phyloP scores from a whole-genome alignment of 2,329 filamentous ascomycete genomes.

The Drechslerella stenobrocha region DNA sequence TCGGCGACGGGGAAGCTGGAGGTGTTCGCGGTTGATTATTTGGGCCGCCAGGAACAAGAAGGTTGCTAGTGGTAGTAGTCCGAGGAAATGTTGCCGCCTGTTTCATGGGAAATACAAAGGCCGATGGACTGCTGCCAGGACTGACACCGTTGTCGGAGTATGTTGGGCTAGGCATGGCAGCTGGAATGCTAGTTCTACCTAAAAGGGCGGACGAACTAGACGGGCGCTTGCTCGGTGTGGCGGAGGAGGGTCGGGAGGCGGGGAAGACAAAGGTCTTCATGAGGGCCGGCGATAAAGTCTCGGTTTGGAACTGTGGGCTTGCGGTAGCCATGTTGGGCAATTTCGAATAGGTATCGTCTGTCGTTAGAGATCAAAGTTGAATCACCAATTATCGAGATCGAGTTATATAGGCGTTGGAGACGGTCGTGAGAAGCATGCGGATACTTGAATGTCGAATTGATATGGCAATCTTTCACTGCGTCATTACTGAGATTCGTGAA shows the following conservation, averaged over 20 bases:
- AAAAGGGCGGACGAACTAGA: constrained; percentile 36
- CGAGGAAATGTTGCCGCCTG: constrained; percentile 32
- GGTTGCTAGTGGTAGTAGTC: constrained; percentile 26
- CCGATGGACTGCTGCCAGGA: constrained; percentile 31
- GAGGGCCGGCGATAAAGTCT: constrained; percentile 16
- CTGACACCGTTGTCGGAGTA: constrained; percentile 38
- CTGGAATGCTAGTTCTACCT: constrained; percentile 15
- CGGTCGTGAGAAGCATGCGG: constrained; percentile 41
- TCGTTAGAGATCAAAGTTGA: constrained; percentile 31
- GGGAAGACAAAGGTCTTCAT: constrained; percentile 44
- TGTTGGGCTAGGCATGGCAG: constrained; percentile 42
- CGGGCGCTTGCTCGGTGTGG: constrained; percentile 26
- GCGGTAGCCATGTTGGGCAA: constrained; percentile 40
- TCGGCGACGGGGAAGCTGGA: constrained; percentile 32
- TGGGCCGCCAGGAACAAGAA: constrained; percentile 19
- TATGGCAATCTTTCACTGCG: constrained; percentile 44
- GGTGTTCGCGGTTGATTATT: constrained; percentile 27
- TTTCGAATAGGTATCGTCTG: constrained; percentile 18
- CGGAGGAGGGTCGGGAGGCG: constrained; percentile 10
- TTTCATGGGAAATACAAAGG: constrained; percentile 39
- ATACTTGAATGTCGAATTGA: constrained; percentile 23
- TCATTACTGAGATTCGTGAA: constrained; percentile 47
- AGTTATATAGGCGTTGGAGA: constrained; percentile 30
- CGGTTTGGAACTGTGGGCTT: constrained; percentile 10
- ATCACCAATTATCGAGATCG: constrained; percentile 44